These are phyloP conservation scores for Anthracocystis walkeri DNA, from an alignment of 1,284 basidiomycete genomes.

Conservation along the genomic window DNA sequence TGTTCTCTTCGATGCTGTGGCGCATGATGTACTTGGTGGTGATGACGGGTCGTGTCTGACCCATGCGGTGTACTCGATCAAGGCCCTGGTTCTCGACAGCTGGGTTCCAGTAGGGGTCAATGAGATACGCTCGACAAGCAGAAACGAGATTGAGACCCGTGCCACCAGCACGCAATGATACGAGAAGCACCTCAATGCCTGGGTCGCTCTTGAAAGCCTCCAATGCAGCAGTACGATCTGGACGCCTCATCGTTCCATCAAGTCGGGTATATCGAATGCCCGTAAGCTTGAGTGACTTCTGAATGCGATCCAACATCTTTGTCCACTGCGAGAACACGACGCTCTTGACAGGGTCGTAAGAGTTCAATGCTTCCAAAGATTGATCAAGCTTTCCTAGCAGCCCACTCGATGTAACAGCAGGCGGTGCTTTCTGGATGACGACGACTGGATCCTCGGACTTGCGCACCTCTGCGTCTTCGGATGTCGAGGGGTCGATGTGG, in stretches of 20 bases:
- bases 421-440: slow-evolving; percentile 41
- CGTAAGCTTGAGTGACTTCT: slow-evolving; percentile 54
- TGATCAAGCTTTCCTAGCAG: slow-evolving; percentile 31
- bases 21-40: slow-evolving; percentile 67
- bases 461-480: slow-evolving; percentile 33
- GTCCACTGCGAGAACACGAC: slow-evolving; percentile 72
- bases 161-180: slow-evolving; percentile 67
- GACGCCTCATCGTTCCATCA: slow-evolving; percentile 65
- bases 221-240: slow-evolving; percentile 52
- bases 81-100: slow-evolving; percentile 78
- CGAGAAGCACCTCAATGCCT: slow-evolving; percentile 62
- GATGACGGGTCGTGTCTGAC: slow-evolving; percentile 63
- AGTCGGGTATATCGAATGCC: slow-evolving; percentile 61
- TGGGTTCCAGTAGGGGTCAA: slow-evolving; percentile 98
- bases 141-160: slow-evolving; percentile 78
- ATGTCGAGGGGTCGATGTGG: slow-evolving; percentile 49
- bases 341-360: slow-evolving; percentile 65
- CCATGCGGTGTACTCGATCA: slow-evolving; percentile 66
- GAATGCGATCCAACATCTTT: slow-evolving; percentile 66
- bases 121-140: slow-evolving; percentile 81
- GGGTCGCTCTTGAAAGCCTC: slow-evolving; percentile 59
- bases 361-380: slow-evolving; percentile 22
- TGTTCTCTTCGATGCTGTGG: slow-evolving; percentile 67
- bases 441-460: slow-evolving; percentile 47
- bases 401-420: slow-evolving; percentile 28